Base-by-base conservation (phyloP, 163 green algal genomes). In the Prototheca cutis region DNA sequence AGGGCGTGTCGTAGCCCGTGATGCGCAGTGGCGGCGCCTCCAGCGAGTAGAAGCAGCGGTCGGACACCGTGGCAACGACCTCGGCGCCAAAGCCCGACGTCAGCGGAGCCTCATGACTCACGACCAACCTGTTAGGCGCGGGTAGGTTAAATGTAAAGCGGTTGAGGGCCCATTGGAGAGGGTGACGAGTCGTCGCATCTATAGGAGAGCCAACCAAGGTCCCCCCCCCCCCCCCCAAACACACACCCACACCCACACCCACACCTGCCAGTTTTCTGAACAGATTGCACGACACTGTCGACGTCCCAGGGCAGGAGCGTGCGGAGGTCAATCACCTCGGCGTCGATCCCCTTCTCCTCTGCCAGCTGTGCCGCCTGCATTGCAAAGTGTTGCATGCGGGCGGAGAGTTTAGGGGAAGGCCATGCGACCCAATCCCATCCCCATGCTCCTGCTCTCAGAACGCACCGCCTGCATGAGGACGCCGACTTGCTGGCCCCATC, bases 21-120 rank as follows among this genome's bases (percentile, higher is more conserved):
- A 95, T 72, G 24, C 82, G 75, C 48, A 73, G 33, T 2, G 85
- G 85, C 29, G 85, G 85, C 0, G 81, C 68, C 63, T 91, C 75
- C 10, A 93, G 63, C 6, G 64, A 61, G 15, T 73, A 66, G 67
- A 91, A 91, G 71, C 84, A 93, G 21, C 71, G 66, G 63, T 77
- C 59, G 29, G 73, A 59, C 17, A 94, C 78, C 3, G 59, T 68
- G 0, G 88, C 79, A 3, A 81, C 80, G 4, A 96, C 62, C 66
- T 96, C 88, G 1, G 88, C 88, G 7, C 84, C 88, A 80, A 96
- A 95, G 0, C 88, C 88, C 33, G 72, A 75, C 21, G 88, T 95
- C 1, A 90, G 55, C 1, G 89, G 88, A 25, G 89, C 89, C 76
- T 96, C 89, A 65, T 96, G 89, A 48, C 66, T 87, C 17, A 96